Conservation (phyloP, 441 rosid genomes). For the Gossypium schwendimanii region DNA sequence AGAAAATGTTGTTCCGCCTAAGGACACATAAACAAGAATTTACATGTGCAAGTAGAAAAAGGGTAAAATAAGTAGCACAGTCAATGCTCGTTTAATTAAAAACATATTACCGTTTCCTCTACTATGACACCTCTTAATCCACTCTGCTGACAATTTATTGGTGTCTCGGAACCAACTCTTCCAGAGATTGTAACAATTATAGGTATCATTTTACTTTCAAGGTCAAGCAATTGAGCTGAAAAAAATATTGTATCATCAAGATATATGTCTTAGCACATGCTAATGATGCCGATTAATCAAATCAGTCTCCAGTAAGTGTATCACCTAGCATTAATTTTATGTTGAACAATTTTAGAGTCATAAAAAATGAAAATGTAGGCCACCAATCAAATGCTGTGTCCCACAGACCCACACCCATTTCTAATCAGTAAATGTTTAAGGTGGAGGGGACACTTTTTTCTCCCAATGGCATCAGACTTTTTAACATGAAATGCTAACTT, state of each 20-base stretch:
- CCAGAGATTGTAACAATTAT: conserved; percentile 77
- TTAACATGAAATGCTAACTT: background rate
- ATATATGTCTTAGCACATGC: background rate
- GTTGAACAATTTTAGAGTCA: background rate
- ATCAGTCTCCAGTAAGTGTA: background rate
- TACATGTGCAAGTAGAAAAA: conserved; percentile 7
- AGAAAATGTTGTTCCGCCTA: conserved; percentile 91
- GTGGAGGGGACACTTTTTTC: background rate
- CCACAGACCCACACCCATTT: background rate
- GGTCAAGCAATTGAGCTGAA: conserved; percentile 71
- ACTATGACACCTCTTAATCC: conserved; percentile 84
- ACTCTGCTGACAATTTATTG: conserved; percentile 69
- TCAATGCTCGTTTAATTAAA: background rate
- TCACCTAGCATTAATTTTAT: conserved; percentile 5
- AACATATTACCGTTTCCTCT: conserved; percentile 70
- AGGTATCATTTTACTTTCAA: conserved; percentile 68
- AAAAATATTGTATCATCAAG: conserved; percentile 13
- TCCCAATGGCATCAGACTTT: background rate
- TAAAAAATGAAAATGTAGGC: background rate
- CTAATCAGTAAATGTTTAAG: background rate
- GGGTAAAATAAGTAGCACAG: background rate
- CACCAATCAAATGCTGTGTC: background rate
- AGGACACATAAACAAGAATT: conserved; percentile 14
- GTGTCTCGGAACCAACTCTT: conserved; percentile 87
- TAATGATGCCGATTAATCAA: background rate